Conservation (phyloP, 305 asterid genomes). For the Solanum chacoense region DNA sequence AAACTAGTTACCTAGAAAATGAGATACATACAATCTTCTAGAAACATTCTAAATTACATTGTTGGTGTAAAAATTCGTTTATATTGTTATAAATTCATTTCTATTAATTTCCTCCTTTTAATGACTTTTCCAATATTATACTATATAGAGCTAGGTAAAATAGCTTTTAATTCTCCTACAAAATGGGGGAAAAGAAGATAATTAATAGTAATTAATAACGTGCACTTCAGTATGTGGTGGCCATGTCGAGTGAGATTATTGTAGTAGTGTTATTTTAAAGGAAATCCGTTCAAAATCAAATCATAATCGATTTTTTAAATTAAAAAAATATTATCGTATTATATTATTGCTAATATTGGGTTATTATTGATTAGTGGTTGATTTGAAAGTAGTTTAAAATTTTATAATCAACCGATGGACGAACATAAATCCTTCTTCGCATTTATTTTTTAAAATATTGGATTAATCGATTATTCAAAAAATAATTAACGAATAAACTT, state of each 20-base stretch:
- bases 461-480: no score
- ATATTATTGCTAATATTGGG: neutral
- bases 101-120: neutral
- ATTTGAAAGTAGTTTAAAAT: no score
- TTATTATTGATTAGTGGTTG: no score
- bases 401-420: neutral
- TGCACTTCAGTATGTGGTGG: neutral
- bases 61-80: neutral
- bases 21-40: neutral
- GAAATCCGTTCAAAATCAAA: neutral
- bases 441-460: no score
- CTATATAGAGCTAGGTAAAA: neutral
- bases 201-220: neutral
- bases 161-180: neutral
- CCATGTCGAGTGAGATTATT: neutral
- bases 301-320: neutral
- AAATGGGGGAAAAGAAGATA: neutral
- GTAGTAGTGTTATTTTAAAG: neutral
- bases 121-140: neutral
- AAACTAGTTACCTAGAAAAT: neutral
- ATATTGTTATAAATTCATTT: neutral
- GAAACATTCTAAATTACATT: neutral
- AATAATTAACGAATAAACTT: no score
- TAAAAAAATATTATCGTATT: neutral
- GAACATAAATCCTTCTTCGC: neutral